Percentiles rank a stretch among this genome's conserved stretches.
Conservation (phyloP, 2,329 filamentous ascomycete species). For the Cryoendolithus antarcticus region DNA sequence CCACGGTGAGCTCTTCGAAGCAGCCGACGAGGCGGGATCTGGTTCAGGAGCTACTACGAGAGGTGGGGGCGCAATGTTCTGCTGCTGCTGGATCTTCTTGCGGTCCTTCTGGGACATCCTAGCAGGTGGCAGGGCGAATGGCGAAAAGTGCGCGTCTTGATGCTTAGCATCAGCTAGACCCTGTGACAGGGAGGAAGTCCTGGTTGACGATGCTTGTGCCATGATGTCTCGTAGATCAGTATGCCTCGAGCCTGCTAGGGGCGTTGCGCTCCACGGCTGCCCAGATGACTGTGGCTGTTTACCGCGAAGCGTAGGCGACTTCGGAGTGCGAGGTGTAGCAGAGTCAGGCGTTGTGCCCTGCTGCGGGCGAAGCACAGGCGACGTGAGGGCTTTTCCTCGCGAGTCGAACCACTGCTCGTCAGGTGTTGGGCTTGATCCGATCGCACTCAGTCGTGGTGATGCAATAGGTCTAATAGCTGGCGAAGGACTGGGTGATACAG, state of each 20-base stretch:
- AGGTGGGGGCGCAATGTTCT: constrained; percentile 27
- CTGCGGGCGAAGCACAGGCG: constrained; percentile 2
- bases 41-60: constrained; percentile 11
- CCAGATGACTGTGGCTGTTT: constrained; percentile 16
- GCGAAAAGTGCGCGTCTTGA: constrained; percentile 7
- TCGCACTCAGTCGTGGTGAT: constrained; percentile 15
- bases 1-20: constrained; percentile 36
- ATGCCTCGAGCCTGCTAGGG: constrained; percentile 45
- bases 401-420: constrained; percentile 28
- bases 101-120: constrained; percentile 88
- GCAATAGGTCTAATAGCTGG: constrained; percentile 17
- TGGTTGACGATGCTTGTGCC: constrained; percentile 42
- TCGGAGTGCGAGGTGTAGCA: constrained; percentile 20
- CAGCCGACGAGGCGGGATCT: constrained; percentile 3
- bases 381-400: constrained; percentile 26
- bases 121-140: constrained; percentile 26
- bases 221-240: constrained; percentile 69
- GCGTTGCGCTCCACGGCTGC: constrained; percentile 41
- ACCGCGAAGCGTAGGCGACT: constrained; percentile 15
- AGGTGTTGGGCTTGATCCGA: constrained; percentile 12
- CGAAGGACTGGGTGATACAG: constrained; percentile 14
- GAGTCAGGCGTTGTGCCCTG: constrained; percentile 16
- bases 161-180: constrained; percentile 21
- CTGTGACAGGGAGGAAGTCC: constrained; percentile 32
- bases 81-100: constrained; percentile 66